Conservation (phyloP, 1,284 basidiomycete genomes). For the Paramarasmius palmivorus region DNA sequence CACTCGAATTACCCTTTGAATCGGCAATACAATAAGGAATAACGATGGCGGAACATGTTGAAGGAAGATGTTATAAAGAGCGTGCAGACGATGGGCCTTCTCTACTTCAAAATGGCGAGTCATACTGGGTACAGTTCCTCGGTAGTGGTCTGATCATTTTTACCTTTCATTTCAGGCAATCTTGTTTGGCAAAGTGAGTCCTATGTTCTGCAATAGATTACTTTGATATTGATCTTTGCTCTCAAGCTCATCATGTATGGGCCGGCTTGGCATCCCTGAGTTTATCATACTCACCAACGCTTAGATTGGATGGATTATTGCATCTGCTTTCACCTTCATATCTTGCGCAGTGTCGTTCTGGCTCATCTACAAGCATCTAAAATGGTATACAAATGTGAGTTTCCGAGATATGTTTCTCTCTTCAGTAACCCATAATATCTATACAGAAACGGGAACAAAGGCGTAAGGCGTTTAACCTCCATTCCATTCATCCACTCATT, state of each 20-base stretch:
- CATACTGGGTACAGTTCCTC: too few species aligned
- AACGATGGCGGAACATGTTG: too few species aligned
- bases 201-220: slow-evolving; percentile 4
- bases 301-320: slow-evolving; percentile 75
- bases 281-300: background rate
- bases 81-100: slow-evolving; percentile 47
- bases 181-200: slow-evolving; percentile 59
- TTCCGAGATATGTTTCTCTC: background rate
- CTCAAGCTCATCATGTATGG: slow-evolving; percentile 50
- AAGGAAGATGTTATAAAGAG: slow-evolving; percentile 37
- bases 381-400: slow-evolving; percentile 71
- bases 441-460: slow-evolving; percentile 68
- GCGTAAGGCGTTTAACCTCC: slow-evolving; percentile 38
- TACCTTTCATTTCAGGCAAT: slow-evolving; percentile 20
- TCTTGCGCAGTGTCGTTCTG: slow-evolving; percentile 63
- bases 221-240: slow-evolving; percentile 14
- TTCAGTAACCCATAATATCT: background rate
- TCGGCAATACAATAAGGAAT: too few species aligned
- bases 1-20: too few species aligned
- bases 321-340: slow-evolving; percentile 59
- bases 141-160: too few species aligned
- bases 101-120: slow-evolving; percentile 56
- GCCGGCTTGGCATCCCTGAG: background rate
- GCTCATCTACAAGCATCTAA: slow-evolving; percentile 72
- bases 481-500: background rate